These are phyloP conservation scores for Starmerella kuoi DNA, from an alignment of 805 yeast genomes.

Conservation along the genomic window DNA sequence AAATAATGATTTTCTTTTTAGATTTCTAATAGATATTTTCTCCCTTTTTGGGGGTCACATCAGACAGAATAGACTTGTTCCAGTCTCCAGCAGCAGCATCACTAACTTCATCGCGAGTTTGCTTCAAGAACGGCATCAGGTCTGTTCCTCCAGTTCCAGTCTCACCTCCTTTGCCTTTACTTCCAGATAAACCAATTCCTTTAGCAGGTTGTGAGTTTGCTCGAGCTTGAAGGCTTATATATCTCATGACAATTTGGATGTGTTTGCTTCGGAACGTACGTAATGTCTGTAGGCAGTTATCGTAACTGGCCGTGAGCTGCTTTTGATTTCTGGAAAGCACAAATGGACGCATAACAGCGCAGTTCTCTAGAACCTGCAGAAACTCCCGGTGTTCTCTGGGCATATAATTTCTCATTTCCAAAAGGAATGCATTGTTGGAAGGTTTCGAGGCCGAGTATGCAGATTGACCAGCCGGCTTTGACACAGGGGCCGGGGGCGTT, in stretches of 20 bases:
- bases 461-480: constrained; percentile 4
- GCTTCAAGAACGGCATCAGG: constrained; percentile 79
- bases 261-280: constrained; percentile 85
- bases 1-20: too few species aligned
- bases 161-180: constrained; percentile 36
- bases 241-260: constrained; percentile 82
- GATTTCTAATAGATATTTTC: too few species aligned
- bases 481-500: constrained; percentile 15
- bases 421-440: constrained; percentile 40
- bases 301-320: constrained; percentile 60
- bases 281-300: constrained; percentile 80
- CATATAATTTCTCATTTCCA: constrained; percentile 81
- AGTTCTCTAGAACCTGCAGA: constrained; percentile 45
- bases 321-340: constrained; percentile 36
- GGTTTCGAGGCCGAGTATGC: neutral
- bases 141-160: constrained; percentile 92
- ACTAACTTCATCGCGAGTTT: constrained; percentile 92
- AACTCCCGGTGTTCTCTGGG: constrained; percentile 76
- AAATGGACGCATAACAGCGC: constrained; percentile 50
- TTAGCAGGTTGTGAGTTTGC: constrained; percentile 35
- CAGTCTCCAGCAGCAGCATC: constrained; percentile 85
- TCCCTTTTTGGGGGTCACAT: neutral
- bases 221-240: constrained; percentile 68
- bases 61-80: constrained; percentile 51
- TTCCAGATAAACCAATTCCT: constrained; percentile 43